Evolutionary conservation across 352 stramenopile genomes (phyloP), one percentile per base, ranked within the genome.

Genomic region (Globisporangium heterothallicum): DNA sequence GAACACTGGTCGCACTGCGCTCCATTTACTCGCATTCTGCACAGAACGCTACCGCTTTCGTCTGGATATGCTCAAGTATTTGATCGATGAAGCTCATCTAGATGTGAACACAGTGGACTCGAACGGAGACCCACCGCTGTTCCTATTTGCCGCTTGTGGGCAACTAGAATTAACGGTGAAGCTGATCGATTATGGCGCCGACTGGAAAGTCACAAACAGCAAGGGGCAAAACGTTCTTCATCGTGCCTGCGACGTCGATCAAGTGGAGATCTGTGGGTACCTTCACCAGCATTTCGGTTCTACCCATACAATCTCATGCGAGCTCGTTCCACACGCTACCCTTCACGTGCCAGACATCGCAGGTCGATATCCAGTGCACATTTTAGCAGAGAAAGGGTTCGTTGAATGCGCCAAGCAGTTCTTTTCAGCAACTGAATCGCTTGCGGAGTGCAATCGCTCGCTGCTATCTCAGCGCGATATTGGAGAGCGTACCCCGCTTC

Each of bases 1-100:
- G 0, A 66, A 61, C 26, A 72, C 68, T 10, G 56, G 69, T 13
- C 75, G 78, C 9, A 74, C 67, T 22, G 67, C 74, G 2, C 56
- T 89, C 14, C 76, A 89, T 26, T 46, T 82, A 61, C 56, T 89
- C 18, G 70, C 78, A 2, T 82, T 84, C 53, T 84, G 70, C 32
- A 63, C 59, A 2, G 78, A 80, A 47, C 74, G 51, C 30, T 63
- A 75, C 22, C 60, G 61, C 1, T 68, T 68, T 7, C 67, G 76
- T 3, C 49, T 73, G 7, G 64, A 70, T 25, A 72, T 87, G 64
- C 64, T 90, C 18, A 61, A 64, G 4, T 90, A 86, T 35, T 61
- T 90, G 8, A 35, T 86, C 1, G 10, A 49, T 7, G 49, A 48
- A 16, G 61, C 59, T 1, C 68, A 61, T 3, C 41, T 81, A 0